Evolutionary conservation across 768 basidiomycete genomes (phyloP).

Genomic region (Lactarius pseudohatsudake): DNA sequence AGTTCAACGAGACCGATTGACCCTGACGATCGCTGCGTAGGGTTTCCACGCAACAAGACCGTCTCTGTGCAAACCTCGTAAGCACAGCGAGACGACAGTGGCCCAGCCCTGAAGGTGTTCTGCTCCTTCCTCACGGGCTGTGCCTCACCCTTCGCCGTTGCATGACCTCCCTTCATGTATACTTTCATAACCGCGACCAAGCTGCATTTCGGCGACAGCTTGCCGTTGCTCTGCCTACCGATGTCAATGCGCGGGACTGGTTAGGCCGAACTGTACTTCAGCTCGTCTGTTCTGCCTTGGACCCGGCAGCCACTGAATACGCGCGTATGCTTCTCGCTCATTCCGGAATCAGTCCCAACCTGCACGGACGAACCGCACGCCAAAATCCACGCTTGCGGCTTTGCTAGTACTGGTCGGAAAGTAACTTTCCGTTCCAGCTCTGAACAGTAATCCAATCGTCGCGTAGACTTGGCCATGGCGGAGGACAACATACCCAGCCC

Average conservation of each 20-base stretch:
- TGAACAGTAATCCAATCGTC: neutral
- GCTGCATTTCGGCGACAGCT: constrained; percentile 77
- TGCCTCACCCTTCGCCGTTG: constrained; percentile 34
- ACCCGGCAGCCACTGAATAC: constrained; percentile 61
- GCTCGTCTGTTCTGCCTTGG: constrained; percentile 63
- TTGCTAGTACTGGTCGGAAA: constrained; percentile 83
- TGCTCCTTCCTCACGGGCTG: constrained; percentile 14
- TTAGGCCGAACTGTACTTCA: constrained; percentile 81
- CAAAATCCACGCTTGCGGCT: constrained; percentile 86
- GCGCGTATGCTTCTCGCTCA: constrained; percentile 73
- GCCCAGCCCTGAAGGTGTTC: constrained; percentile 8
- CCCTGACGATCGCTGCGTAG: neutral
- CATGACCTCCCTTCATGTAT: constrained; percentile 82
- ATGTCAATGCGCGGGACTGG: constrained; percentile 72
- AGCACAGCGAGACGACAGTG: neutral
- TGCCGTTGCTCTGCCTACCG: constrained; percentile 35
- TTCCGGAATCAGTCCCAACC: constrained; percentile 74
- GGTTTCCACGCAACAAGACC: neutral
- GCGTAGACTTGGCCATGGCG: constrained; percentile 58
- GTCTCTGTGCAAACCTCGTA: too few relatives aligned
- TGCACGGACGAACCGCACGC: constrained; percentile 64
- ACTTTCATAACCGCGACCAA: constrained; percentile 67
- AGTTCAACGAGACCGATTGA: neutral
- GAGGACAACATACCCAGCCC: constrained; percentile 74
- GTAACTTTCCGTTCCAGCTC: constrained; percentile 29